Evolutionary conservation across 2,329 filamentous ascomycete species (phyloP).

Genomic region (Penicillium sp.): DNA sequence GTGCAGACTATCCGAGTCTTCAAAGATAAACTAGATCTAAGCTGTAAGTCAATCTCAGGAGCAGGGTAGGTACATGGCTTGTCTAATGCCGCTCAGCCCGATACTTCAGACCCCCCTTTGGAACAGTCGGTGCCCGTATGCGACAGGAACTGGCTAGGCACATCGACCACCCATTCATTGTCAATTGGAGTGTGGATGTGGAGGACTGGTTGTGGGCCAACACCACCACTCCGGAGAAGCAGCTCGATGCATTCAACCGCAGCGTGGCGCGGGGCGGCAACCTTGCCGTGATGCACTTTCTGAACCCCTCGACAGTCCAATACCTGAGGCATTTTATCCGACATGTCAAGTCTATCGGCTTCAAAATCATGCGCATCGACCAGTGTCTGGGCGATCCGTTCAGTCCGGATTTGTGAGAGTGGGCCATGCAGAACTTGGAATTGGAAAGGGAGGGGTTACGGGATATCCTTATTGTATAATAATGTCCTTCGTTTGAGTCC

Average conservation of each 20-base stretch:
- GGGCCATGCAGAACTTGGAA: neutral
- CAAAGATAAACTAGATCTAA: constrained; percentile 34
- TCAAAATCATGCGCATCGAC: constrained; percentile 68
- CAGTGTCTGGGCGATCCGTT: constrained; percentile 67
- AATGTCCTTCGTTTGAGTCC: constrained; percentile 12
- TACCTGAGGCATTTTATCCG: constrained; percentile 69
- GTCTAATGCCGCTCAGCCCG: constrained; percentile 32
- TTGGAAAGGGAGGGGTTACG: neutral
- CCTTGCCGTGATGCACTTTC: constrained; percentile 71
- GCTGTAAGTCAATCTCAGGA: constrained; percentile 32
- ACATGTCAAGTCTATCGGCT: constrained; percentile 66
- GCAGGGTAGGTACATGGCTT: too few species aligned
- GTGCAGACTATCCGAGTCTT: constrained; percentile 36
- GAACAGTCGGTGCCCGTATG: constrained; percentile 69
- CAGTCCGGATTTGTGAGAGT: constrained; percentile 24
- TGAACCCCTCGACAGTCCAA: constrained; percentile 66
- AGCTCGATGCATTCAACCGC: constrained; percentile 67
- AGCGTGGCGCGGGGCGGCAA: constrained; percentile 66
- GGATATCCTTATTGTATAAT: neutral
- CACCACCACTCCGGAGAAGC: constrained; percentile 66
- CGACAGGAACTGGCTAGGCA: constrained; percentile 63
- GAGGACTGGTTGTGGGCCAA: constrained; percentile 73
- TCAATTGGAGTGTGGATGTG: constrained; percentile 72
- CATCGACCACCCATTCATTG: constrained; percentile 60
- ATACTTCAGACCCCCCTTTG: constrained; percentile 73